Conservation (phyloP, 2,329 filamentous ascomycete species). For the Xylaria arbuscula region DNA sequence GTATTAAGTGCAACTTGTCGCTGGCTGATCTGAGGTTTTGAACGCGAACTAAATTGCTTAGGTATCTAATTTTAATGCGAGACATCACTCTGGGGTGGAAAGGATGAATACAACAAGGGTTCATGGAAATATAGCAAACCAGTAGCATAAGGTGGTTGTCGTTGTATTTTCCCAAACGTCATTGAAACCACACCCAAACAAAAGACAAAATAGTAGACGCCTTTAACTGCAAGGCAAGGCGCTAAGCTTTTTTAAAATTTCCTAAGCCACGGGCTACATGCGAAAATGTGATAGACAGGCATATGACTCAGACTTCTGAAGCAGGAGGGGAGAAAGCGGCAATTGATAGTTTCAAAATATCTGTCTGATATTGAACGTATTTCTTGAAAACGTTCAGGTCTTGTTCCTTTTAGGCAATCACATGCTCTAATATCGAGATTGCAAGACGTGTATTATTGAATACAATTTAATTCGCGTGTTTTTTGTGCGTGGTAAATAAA, state of each 20-base stretch:
- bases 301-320: slow-evolving; percentile 17
- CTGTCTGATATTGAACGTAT: background rate
- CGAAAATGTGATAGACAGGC: background rate
- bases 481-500: background rate
- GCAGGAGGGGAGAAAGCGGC: background rate
- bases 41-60: background rate
- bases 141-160: background rate
- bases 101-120: background rate
- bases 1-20: background rate
- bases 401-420: slow-evolving; percentile 9
- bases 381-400: slow-evolving; percentile 3
- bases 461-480: background rate
- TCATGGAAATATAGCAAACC: background rate
- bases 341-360: slow-evolving; percentile 12
- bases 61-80: background rate
- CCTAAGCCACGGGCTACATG: background rate
- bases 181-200: slow-evolving; percentile 15
- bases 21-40: background rate
- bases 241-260: background rate
- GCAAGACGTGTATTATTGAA: background rate
- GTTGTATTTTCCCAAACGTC: background rate
- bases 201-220: background rate
- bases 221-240: background rate
- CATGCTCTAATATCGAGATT: background rate
- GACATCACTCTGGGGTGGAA: background rate